Base-by-base conservation (phyloP, 1,284 basidiomycete species). In the Microbotryum saponariae region DNA sequence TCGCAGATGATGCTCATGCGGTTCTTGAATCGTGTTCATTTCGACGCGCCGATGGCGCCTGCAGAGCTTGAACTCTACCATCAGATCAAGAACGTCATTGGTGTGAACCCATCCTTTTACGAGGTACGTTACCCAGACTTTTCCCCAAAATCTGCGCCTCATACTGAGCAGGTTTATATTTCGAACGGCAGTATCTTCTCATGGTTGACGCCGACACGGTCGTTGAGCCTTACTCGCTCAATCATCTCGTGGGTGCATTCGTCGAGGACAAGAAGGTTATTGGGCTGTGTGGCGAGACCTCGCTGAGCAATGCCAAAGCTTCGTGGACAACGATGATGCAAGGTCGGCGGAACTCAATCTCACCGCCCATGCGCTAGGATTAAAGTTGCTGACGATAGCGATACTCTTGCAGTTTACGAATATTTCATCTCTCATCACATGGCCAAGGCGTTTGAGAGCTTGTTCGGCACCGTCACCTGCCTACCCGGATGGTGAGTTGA, bases 51-150 rank as follows among this genome's bases (percentile, higher is more conserved):
- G 0, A 99, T 99, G 96, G 91, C 87, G 73, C 96, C 93, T 0
- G 78, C 96, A 65, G 94, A 98, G 77, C 79, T 98, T 56, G 94
- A 98, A 79, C 90, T 98, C 76, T 97, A 93, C 74, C 96, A 98
- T 75, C 94, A 98, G 77, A 94, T 98, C 82, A 91, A 96, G 82
- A 97, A 98, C 74, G 91, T 98, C 59, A 97, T 99, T 71, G 94
- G 94, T 76, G 91, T 99, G 72, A 94, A 98, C 76, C 94, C 93
- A 10, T 87, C 90, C 1, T 97, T 97, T 79, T 99, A 97, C 78
- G 94, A 97, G 77, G 62, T 61, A 42, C 8, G 48, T 37, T 18
- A 8, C 5, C n/a, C 33, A 8, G 5, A 16, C 9, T 12, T 42
- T 27, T 21, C 25, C 20, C 25, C 23, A 25, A 20, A 42, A 8